Evolutionary conservation across 2,329 filamentous ascomycete genomes (phyloP), one percentile per base, ranked within the genome.

Genomic region (Chrysoporthe puriensis): DNA sequence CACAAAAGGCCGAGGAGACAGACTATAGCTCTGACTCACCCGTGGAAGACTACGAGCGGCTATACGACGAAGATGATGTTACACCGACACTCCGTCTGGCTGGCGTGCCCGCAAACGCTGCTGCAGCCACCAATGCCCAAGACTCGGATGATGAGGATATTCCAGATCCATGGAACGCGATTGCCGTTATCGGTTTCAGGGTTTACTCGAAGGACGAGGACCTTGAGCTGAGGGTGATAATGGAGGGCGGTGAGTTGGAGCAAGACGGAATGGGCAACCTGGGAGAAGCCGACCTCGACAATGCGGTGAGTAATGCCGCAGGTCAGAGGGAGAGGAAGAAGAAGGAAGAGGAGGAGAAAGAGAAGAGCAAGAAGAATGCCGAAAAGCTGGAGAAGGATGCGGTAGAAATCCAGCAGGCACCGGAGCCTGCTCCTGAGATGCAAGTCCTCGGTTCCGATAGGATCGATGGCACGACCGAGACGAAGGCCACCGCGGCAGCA

Each of bases 21-120:
- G 84, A 84, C 6, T 83, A 88, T 65, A 87, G 86, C 0, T 88
- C 86, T 0, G 87, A 88, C 57, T 87, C 85, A 7, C 87, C 87
- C 0, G 80, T 89, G 2, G 82, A 84, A 46, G 86, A 89, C 69
- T 88, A 83, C 81, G 86, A 89, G 71, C 81, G 84, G 70, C 79
- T 88, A 40, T 88, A 88, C 74, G 86, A 83, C 68, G 83, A 82
- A 62, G 86, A 89, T 70, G 86, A 89, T 72, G 83, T 86, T 76
- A 80, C 82, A 0, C 82, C 83, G 66, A 85, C 85, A 74, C 84
- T 83, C 4, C 80, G 82, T 18, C 74, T 79, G 54, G 74, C 77
- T 2, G 76, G 78, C 48, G 77, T 79, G 9, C 73, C 79, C 1
- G 75, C 78, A 0, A 72, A 78, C 0, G 71, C 75, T 1, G 72